Evolutionary conservation across 179 eudicot species (phyloP).

Genomic region (Silene vulgaris): DNA sequence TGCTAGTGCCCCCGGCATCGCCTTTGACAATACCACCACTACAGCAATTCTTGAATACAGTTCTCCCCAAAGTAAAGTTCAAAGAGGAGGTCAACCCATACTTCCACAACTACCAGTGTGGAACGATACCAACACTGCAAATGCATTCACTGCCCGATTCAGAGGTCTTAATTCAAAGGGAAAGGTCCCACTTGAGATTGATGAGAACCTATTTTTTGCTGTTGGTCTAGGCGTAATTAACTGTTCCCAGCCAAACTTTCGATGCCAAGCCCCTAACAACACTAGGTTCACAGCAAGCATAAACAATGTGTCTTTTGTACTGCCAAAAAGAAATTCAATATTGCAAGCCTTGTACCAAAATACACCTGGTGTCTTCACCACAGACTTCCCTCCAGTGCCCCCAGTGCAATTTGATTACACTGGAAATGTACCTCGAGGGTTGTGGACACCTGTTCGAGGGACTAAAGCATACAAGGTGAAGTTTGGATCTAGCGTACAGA

Average conservation of each 20-base stretch:
- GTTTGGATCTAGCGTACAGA: conserved; percentile 31
- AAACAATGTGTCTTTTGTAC: conserved; percentile 55
- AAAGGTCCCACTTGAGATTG: conserved; percentile 39
- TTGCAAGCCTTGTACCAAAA: conserved; percentile 47
- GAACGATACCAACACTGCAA: conserved; percentile 59
- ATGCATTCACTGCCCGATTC: conserved; percentile 40
- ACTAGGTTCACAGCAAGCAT: conserved; percentile 62
- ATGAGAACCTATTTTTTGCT: conserved; percentile 54
- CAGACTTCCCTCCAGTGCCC: conserved; percentile 33
- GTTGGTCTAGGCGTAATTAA: conserved; percentile 51
- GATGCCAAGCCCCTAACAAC: conserved; percentile 68
- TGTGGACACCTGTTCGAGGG: conserved; percentile 19
- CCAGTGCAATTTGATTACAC: conserved; percentile 30
- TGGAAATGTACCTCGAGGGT: conserved; percentile 23
- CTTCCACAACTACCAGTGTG: conserved; percentile 53
- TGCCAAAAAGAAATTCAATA: conserved; percentile 43
- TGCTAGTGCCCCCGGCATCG: conserved; percentile 47
- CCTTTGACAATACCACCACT: conserved; percentile 81
- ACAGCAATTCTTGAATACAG: conserved; percentile 72
- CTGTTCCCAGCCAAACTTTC: conserved; percentile 49
- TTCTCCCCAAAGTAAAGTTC: conserved; percentile 3
- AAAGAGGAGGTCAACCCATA: conserved; percentile 25
- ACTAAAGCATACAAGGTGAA: conserved; percentile 22
- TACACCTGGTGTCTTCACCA: conserved; percentile 31
- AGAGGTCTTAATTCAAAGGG: conserved; percentile 34